These are phyloP conservation scores for Botrytis porri DNA, from an alignment of 2,329 filamentous ascomycete genomes.

Conservation along the genomic window DNA sequence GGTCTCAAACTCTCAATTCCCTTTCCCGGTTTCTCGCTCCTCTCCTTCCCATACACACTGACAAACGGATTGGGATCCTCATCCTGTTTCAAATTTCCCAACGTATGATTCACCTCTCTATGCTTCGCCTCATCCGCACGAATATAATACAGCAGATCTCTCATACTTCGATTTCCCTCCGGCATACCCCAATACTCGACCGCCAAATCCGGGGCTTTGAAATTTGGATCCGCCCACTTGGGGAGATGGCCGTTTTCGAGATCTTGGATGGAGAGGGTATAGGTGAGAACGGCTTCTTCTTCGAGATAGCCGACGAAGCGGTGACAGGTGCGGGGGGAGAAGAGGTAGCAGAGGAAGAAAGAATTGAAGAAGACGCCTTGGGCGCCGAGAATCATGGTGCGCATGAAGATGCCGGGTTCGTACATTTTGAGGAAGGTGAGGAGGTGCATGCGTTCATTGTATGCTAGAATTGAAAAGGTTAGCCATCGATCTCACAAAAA, in stretches of 20 bases:
- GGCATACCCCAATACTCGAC: constrained; percentile 94
- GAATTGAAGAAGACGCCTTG: constrained; percentile 97
- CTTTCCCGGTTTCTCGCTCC: constrained; percentile 66
- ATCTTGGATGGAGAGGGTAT: constrained; percentile 84
- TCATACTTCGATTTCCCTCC: constrained; percentile 76
- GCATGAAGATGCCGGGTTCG: constrained; percentile 79
- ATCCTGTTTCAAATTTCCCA: constrained; percentile 81
- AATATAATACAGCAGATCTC: constrained; percentile 82
- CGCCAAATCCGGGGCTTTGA: constrained; percentile 83
- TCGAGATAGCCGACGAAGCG: constrained; percentile 96
- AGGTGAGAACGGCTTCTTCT: constrained; percentile 95
- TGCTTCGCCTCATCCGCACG: constrained; percentile 87
- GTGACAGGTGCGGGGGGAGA: constrained; percentile 84
- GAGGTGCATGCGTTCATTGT: constrained; percentile 92
- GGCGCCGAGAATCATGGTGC: constrained; percentile 82
- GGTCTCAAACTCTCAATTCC: constrained; percentile 60
- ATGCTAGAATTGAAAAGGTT: constrained; percentile 64
- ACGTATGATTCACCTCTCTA: constrained; percentile 90
- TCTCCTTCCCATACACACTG: constrained; percentile 71
- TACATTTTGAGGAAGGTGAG: constrained; percentile 91
- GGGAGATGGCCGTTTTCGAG: constrained; percentile 82
- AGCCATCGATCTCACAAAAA: constrained; percentile 65
- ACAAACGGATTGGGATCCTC: constrained; percentile 92
- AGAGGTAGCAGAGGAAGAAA: constrained; percentile 83
- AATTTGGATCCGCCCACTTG: constrained; percentile 67